A percentile compares a stretch with the other conserved stretches of the same genome.
Evolutionary conservation across 352 stramenopile genomes (phyloP).

Genomic region (Pythium monospermum): DNA sequence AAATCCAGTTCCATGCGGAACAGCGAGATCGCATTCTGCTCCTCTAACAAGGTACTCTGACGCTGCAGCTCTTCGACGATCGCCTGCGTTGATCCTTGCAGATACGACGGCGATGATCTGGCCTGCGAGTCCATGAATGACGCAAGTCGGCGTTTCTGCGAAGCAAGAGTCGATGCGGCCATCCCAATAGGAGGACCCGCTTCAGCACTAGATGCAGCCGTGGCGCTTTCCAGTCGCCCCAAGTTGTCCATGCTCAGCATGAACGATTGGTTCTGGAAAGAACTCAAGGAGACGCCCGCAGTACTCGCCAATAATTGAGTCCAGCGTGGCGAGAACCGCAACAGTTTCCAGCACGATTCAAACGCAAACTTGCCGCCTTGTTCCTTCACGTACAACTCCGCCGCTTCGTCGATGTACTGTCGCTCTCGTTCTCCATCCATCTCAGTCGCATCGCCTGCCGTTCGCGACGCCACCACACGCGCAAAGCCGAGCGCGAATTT

Average conservation of each 20-base stretch:
- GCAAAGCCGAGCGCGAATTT: slow-evolving; percentile 54
- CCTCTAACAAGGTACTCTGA: slow-evolving; percentile 64
- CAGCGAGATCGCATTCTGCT: slow-evolving; percentile 67
- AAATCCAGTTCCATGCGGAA: slow-evolving; percentile 48
- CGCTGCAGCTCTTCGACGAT: slow-evolving; percentile 51
- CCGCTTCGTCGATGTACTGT: slow-evolving; percentile 51
- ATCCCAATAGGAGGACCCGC: slow-evolving; percentile 3
- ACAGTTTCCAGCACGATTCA: slow-evolving; percentile 59
- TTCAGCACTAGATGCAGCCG: neutral
- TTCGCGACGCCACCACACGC: slow-evolving; percentile 25
- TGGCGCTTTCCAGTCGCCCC: neutral
- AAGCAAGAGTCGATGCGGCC: slow-evolving; percentile 6
- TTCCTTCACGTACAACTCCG: slow-evolving; percentile 40
- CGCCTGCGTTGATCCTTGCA: slow-evolving; percentile 25
- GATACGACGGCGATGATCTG: slow-evolving; percentile 15
- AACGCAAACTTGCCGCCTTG: slow-evolving; percentile 62
- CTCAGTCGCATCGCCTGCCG: slow-evolving; percentile 8
- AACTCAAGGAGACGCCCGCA: slow-evolving; percentile 17
- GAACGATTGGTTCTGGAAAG: slow-evolving; percentile 3
- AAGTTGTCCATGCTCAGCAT: neutral
- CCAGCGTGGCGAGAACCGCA: slow-evolving; percentile 65
- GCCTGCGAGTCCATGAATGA: slow-evolving; percentile 19
- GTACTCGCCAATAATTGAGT: slow-evolving; percentile 52
- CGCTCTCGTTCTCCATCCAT: slow-evolving; percentile 29
- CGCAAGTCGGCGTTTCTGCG: slow-evolving; percentile 20